Evolutionary conservation across 352 stramenopile genomes (phyloP).

Genomic region (Globisporangium nunn): DNA sequence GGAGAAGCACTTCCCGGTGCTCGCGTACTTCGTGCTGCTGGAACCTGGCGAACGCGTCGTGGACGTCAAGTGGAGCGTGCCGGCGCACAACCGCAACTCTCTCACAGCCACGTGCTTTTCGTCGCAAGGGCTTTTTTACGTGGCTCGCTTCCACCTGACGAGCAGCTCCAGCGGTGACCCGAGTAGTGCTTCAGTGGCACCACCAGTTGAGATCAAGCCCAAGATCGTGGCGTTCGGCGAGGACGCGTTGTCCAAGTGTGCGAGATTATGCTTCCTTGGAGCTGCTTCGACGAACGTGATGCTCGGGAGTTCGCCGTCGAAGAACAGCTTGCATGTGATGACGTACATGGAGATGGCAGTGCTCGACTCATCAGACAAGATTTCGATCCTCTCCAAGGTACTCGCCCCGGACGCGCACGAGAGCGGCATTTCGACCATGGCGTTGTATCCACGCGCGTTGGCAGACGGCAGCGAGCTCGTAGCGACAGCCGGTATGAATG

Average conservation of each 20-base stretch:
- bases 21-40: slow-evolving; percentile 45
- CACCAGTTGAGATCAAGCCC: slow-evolving; percentile 18
- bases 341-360: slow-evolving; percentile 45
- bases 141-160: slow-evolving; percentile 23
- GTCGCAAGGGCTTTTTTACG: slow-evolving; percentile 41
- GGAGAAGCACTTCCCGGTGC: slow-evolving; percentile 53
- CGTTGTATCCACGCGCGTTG: slow-evolving; percentile 34
- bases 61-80: slow-evolving; percentile 53
- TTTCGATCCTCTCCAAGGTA: slow-evolving; percentile 42
- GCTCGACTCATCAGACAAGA: slow-evolving; percentile 38
- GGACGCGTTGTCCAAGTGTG: slow-evolving; percentile 29
- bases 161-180: not conserved
- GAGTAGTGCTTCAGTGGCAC: slow-evolving; percentile 5
- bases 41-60: slow-evolving; percentile 31
- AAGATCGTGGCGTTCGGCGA: slow-evolving; percentile 47
- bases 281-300: slow-evolving; percentile 43
- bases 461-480: slow-evolving; percentile 49
- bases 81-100: slow-evolving; percentile 25
- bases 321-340: slow-evolving; percentile 36
- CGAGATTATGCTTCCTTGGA: slow-evolving; percentile 32
- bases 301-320: slow-evolving; percentile 27
- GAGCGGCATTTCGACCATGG: slow-evolving; percentile 41
- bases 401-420: slow-evolving; percentile 46
- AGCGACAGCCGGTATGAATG: slow-evolving; percentile 55
- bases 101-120: slow-evolving; percentile 55